These are phyloP conservation scores for Lodderomyces orthopsilosis DNA, from an alignment of 1,139 yeast species.

Conservation along the genomic window DNA sequence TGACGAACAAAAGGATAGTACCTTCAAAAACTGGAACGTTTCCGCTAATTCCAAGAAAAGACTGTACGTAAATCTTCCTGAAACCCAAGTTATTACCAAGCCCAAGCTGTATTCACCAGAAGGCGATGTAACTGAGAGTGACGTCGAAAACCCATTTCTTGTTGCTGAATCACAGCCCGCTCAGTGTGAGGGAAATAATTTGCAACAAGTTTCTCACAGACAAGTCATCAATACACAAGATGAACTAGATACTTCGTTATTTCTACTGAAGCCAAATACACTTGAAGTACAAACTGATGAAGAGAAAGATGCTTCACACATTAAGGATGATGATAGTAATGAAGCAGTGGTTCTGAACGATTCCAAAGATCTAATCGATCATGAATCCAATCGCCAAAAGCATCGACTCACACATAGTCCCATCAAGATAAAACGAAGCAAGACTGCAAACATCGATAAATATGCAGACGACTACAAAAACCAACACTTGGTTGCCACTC, in stretches of 20 bases:
- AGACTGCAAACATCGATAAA: constrained; percentile 3
- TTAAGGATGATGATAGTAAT: background rate
- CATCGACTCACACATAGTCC: constrained; percentile 7
- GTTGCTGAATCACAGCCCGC: background rate
- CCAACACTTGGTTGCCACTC: background rate
- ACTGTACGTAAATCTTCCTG: constrained; percentile 2
- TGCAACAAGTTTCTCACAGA: constrained; percentile 11
- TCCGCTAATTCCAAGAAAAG: background rate
- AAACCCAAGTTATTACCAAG: constrained; percentile 10
- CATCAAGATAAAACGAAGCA: constrained; percentile 8
- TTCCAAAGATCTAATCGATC: constrained; percentile 7
- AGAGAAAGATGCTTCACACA: constrained; percentile 13
- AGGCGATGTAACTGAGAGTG: background rate
- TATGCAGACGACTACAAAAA: background rate
- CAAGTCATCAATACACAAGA: constrained; percentile 23
- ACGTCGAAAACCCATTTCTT: background rate
- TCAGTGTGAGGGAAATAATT: background rate
- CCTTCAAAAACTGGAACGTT: background rate
- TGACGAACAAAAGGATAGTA: background rate
- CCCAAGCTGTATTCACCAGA: background rate
- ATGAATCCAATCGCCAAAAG: constrained; percentile 9
- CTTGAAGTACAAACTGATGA: constrained; percentile 12
- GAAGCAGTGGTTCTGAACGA: constrained; percentile 10
- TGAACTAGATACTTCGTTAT: constrained; percentile 5
- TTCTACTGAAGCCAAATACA: background rate